Evolutionary conservation across 306 rosid species (phyloP), one percentile per base, ranked within the genome.

Genomic region (Casuarina cunninghamiana): DNA sequence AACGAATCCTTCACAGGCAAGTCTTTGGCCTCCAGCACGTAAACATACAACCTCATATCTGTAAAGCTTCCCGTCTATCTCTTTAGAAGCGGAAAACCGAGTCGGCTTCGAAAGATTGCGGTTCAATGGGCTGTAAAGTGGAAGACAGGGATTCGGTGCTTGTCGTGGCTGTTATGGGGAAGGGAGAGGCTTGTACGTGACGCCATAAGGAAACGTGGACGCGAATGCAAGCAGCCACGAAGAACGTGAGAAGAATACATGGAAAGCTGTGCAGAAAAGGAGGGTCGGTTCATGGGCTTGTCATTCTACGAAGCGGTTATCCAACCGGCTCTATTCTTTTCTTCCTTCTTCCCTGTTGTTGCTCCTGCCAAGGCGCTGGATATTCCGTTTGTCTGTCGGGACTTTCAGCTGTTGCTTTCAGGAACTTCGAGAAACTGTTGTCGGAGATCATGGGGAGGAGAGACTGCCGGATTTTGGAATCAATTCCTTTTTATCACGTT

Each of bases 21-120:
- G 76, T 83, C 95, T 38, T 41, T 83, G 26, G 89, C 98, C 78
- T 94, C 97, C 76, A 91, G 82, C 41, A 91, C 90, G 75, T 88
- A 88, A 49, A 91, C 98, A 74, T 79, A 84, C 8, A 94, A 80
- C 87, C 74, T 94, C 89, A 87, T 88, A 19, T 16, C 21, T 61
- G 83, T 66, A 73, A 70, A 53, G 7, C 46, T 55, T 37, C 43
- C 32, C 44, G 19, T 62, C 57, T 2, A 13, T 15, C 53, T n/a
- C 73, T 57, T 46, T 48, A 41, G 43, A 43, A 19, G 2, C 61
- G n/a, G 0, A 13, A 73, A 67, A 26, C 5, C 37, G n/a, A 19
- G 12, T 50, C 11, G 76, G 50, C n/a, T 69, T 21, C 2, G 63
- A 38, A 66, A 41, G 11, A 51, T 70, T 35, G 73, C 67, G 79